Base-by-base conservation (phyloP, 1,284 basidiomycete genomes). In the Phlebopus sp. region DNA sequence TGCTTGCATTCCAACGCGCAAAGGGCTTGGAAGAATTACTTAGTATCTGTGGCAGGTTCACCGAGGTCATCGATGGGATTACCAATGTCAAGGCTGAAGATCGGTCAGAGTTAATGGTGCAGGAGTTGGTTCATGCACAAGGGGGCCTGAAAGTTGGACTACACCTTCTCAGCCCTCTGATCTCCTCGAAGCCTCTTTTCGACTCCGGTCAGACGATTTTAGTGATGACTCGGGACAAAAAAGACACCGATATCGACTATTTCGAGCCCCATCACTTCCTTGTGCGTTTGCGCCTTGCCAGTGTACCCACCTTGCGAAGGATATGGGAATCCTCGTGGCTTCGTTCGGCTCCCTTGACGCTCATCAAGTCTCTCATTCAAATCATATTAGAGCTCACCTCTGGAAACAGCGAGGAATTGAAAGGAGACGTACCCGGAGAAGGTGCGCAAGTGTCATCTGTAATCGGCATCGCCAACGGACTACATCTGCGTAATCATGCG, bases 301-400 rank as follows among this genome's bases (percentile, higher is more conserved):
- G 86, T 23, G 69, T 94, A 19, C 88, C 93, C 1, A 62, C 89
- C 9, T 63, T 92, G 5, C 73, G 72, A 21, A 75, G 77, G 7
- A 74, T 94, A 11, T 99, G 95, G 94, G 77, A 86, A 51, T 82
- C 92, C 4, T 63, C 79, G 1, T 99, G 96, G 95, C 74, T 99
- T 0, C 70, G 81, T 5, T 75, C 81, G 1, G 79, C 86, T 0
- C 91, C 92, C 1, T 71, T 88, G 11, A 78, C 79, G 38, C 74
- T 93, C 49, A 83, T 85, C 72, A 79, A 86, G 69, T 76, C 81
- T 39, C 78, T 92, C 40, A 84, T 93, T 6, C 82, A 87, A 46
- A 81, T 84, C 11, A 78, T 96, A 37, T 75, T 97, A 46, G 86
- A 91, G 63, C 78, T 98, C 39, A 79, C 91, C 49, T 84, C 84